Percentiles rank a stretch among this genome's conserved stretches.
These are phyloP conservation scores for Comarum palustre DNA, from an alignment of 306 rosid genomes.

Conservation along the genomic window DNA sequence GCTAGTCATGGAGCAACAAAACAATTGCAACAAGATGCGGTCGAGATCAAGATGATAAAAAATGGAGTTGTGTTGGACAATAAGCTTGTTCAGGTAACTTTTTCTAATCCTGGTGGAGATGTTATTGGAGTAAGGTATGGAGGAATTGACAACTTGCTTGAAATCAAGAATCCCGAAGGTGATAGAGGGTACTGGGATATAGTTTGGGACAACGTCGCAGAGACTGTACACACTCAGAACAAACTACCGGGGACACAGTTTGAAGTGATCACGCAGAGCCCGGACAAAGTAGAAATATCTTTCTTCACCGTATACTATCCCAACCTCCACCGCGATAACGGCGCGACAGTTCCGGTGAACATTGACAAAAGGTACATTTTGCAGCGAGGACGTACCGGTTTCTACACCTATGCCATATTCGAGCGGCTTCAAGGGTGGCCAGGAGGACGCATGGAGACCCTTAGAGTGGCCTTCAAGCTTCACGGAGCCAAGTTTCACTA, in stretches of 20 bases:
- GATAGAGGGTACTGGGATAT: conserved; percentile 81
- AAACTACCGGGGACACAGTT: conserved; percentile 42
- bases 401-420: conserved; percentile 54
- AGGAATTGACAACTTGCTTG: conserved; percentile 53
- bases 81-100: conserved; percentile 45
- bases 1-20: neutral
- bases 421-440: conserved; percentile 54
- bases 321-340: neutral
- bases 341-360: conserved; percentile 43
- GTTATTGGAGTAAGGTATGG: conserved; percentile 43
- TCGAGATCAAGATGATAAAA: neutral
- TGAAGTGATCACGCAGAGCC: conserved; percentile 21
- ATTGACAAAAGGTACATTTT: conserved; percentile 69
- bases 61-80: conserved; percentile 41
- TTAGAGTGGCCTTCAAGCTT: conserved; percentile 57
- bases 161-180: neutral
- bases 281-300: conserved; percentile 58
- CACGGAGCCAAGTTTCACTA: conserved; percentile 43
- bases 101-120: conserved; percentile 58
- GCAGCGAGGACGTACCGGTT: conserved; percentile 55
- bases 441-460: conserved; percentile 34
- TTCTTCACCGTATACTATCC: conserved; percentile 44
- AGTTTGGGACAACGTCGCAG: conserved; percentile 21
- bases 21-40: neutral
- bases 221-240: conserved; percentile 6